phyloP scores from a whole-genome alignment of 2,329 filamentous ascomycete species.

The Colletotrichum endophyticum region DNA sequence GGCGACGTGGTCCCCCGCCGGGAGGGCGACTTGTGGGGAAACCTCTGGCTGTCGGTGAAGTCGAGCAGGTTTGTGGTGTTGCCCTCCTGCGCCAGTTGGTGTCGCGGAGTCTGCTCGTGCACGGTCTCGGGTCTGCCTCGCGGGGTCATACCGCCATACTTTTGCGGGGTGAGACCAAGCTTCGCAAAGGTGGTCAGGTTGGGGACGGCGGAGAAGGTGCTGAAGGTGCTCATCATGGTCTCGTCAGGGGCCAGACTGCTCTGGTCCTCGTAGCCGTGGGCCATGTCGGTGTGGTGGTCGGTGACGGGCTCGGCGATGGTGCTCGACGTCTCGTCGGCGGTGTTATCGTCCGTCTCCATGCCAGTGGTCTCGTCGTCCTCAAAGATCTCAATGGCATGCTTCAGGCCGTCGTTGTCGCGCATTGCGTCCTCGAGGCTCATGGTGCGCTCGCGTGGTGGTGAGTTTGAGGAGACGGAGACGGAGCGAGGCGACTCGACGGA shows the following conservation, averaged over 20 bases:
- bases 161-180: constrained; percentile 69
- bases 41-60: constrained; percentile 77
- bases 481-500: constrained; percentile 24
- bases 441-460: constrained; percentile 35
- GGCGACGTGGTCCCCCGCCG: constrained; percentile 29
- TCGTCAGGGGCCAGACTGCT: constrained; percentile 64
- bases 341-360: constrained; percentile 27
- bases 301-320: constrained; percentile 23
- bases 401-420: constrained; percentile 59
- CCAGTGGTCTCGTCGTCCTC: constrained; percentile 52
- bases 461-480: constrained; percentile 11
- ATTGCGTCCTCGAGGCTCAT: constrained; percentile 59
- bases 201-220: constrained; percentile 87
- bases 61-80: constrained; percentile 84
- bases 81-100: constrained; percentile 42
- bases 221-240: constrained; percentile 82
- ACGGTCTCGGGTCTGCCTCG: constrained; percentile 39
- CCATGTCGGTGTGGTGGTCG: constrained; percentile 19
- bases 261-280: constrained; percentile 35
- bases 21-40: constrained; percentile 55
- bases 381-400: constrained; percentile 66
- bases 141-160: constrained; percentile 47
- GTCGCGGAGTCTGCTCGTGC: constrained; percentile 39
- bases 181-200: constrained; percentile 85
- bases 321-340: constrained; percentile 18